These are phyloP conservation scores for Vigna mungo DNA, from an alignment of 306 rosid genomes.

Conservation along the genomic window DNA sequence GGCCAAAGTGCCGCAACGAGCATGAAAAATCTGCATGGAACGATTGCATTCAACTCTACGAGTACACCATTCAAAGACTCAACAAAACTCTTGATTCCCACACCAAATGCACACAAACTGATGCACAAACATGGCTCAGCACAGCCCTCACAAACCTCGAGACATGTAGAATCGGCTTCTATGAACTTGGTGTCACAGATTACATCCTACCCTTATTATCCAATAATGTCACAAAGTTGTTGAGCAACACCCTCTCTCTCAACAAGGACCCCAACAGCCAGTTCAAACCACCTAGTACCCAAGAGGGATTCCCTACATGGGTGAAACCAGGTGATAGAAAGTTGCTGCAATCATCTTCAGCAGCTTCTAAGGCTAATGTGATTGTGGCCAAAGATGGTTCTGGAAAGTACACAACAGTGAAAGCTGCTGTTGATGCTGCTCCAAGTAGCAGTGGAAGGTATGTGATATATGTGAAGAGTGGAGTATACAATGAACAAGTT, in stretches of 20 bases:
- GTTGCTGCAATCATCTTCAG: conserved; percentile 65
- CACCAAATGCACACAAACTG: conserved; percentile 52
- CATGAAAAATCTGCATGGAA: conserved; percentile 71
- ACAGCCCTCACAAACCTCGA: conserved; percentile 79
- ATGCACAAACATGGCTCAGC: conserved; percentile 78
- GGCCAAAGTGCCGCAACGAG: conserved; percentile 54
- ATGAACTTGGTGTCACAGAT: conserved; percentile 61
- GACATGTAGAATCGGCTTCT: conserved; percentile 68
- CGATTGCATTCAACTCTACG: conserved; percentile 73
- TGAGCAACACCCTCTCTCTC: conserved; percentile 68
- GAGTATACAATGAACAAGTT: conserved; percentile 74
- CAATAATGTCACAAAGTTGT: conserved; percentile 65
- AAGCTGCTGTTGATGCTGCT: conserved; percentile 59
- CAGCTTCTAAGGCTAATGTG: conserved; percentile 56
- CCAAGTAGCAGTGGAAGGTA: conserved; percentile 68
- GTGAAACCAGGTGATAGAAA: conserved; percentile 72
- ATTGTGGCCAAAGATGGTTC: conserved; percentile 89
- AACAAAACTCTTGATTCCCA: conserved; percentile 49
- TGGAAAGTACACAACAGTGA: conserved; percentile 63
- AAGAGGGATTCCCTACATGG: conserved; percentile 76
- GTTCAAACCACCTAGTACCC: conserved; percentile 11
- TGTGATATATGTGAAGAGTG: conserved; percentile 80
- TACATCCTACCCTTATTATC: conserved; percentile 55
- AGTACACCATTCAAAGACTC: conserved; percentile 56
- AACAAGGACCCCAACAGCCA: conserved; percentile 48